Evolutionary conservation across 2,329 filamentous ascomycete species (phyloP).

Genomic region (Cercospora beticola): DNA sequence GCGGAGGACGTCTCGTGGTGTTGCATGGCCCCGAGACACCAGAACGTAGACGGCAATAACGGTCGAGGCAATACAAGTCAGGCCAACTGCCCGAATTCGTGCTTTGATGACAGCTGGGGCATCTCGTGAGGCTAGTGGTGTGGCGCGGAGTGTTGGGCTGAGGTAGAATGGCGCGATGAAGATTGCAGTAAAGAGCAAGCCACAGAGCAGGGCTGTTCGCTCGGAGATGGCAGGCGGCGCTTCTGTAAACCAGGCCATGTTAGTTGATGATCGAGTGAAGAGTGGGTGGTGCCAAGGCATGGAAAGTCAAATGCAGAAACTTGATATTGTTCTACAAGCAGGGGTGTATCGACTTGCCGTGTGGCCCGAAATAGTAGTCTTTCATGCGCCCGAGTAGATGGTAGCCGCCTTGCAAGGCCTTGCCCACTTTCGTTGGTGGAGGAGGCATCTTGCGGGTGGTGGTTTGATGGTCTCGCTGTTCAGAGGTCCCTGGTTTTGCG

Average conservation of each 20-base stretch:
- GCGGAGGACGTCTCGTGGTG: constrained; percentile 59
- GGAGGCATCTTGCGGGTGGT: neutral
- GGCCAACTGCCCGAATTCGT: constrained; percentile 74
- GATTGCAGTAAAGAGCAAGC: constrained; percentile 73
- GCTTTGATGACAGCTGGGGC: constrained; percentile 85
- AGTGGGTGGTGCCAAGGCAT: constrained; percentile 2
- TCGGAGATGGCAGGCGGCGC: constrained; percentile 28
- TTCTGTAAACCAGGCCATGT: constrained; percentile 18
- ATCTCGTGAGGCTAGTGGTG: constrained; percentile 76
- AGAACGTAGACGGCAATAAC: constrained; percentile 67
- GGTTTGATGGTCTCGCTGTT: neutral
- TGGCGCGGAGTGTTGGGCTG: constrained; percentile 75
- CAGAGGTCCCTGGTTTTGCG: neutral
- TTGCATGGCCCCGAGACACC: constrained; percentile 52
- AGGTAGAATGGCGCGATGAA: constrained; percentile 93
- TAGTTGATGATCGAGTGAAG: neutral
- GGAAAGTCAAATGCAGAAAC: constrained; percentile 1
- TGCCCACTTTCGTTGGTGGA: constrained; percentile 18
- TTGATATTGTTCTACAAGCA: constrained; percentile 11
- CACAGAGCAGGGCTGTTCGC: constrained; percentile 34
- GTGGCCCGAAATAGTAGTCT: constrained; percentile 19
- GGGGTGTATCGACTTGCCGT: constrained; percentile 12
- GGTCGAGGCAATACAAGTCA: constrained; percentile 70
- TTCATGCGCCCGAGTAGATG: constrained; percentile 18
- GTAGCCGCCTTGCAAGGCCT: constrained; percentile 17